phyloP scores from a whole-genome alignment of 2,329 filamentous ascomycete species.

The Gnomoniopsis smithogilvyi region DNA sequence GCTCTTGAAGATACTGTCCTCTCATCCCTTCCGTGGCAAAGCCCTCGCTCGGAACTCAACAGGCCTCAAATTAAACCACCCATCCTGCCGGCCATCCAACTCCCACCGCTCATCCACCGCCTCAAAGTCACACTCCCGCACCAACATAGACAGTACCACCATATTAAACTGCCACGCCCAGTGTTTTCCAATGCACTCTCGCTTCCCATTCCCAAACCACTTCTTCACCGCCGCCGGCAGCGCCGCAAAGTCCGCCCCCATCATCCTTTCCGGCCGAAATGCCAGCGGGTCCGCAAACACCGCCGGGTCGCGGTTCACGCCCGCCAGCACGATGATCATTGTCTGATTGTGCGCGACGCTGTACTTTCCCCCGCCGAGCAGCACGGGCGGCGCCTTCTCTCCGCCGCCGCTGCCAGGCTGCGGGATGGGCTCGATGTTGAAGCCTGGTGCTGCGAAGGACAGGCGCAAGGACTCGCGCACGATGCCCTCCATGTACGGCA shows the following conservation, averaged over 20 bases:
- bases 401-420: conserved; percentile 25
- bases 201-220: conserved; percentile 51
- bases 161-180: conserved; percentile 46
- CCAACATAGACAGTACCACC: conserved; percentile 38
- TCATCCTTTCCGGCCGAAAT: conserved; percentile 48
- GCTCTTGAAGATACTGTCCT: no score
- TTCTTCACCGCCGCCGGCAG: conserved; percentile 44
- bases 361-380: conserved; percentile 46
- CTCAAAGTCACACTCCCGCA: conserved; percentile 45
- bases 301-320: conserved; percentile 46
- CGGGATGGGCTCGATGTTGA: conserved; percentile 50
- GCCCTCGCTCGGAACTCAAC: conserved; percentile 42
- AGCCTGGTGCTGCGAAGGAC: conserved; percentile 50
- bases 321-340: conserved; percentile 47
- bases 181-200: conserved; percentile 49
- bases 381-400: conserved; percentile 40
- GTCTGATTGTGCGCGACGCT: conserved; percentile 45
- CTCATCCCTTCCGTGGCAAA: no score
- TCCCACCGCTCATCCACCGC: conserved; percentile 37
- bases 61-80: conserved; percentile 52
- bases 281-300: conserved; percentile 42
- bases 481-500: conserved; percentile 52
- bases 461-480: conserved; percentile 54
- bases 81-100: conserved; percentile 37
- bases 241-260: conserved; percentile 39